A percentile compares a stretch with the other conserved stretches of the same genome.
Conservation (phyloP, 106 monocot species). For the Triglochin maritima region DNA sequence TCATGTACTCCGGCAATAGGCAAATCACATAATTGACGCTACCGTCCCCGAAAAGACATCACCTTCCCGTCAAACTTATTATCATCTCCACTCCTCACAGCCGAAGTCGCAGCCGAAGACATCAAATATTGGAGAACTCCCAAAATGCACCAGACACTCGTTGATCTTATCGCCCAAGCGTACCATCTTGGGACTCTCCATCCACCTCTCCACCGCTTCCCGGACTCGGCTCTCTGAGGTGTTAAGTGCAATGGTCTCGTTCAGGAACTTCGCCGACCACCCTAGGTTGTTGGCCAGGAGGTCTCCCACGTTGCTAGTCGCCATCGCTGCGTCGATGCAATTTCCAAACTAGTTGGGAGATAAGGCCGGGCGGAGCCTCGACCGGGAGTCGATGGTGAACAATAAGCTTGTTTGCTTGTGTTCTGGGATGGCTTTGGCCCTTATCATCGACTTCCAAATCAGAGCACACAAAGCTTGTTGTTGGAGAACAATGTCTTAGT, state of each 20-base stretch:
- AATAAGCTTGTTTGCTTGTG: constrained; percentile 23
- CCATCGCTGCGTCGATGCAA: constrained; percentile 16
- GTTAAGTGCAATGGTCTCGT: constrained; percentile 19
- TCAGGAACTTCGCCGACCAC: constrained; percentile 35
- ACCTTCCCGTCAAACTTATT: constrained; percentile 25
- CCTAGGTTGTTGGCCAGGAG: constrained; percentile 33
- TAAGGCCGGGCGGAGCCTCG: constrained; percentile 38
- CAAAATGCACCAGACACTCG: constrained; percentile 1
- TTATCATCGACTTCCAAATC: constrained; percentile 49
- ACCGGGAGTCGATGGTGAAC: constrained; percentile 32
- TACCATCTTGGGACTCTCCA: constrained; percentile 2
- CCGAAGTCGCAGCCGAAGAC: constrained; percentile 21
- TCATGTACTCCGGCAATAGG: constrained; percentile 2
- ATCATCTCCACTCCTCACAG: constrained; percentile 7
- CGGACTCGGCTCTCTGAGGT: constrained; percentile 27
- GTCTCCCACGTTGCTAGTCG: constrained; percentile 33
- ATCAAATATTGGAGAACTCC: constrained; percentile 22
- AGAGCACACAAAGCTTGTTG: constrained; percentile 43
- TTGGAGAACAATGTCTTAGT: constrained; percentile 26
- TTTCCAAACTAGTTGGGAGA: constrained; percentile 63
- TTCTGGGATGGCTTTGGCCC: constrained; percentile 20
- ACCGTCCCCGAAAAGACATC: constrained; percentile 9
- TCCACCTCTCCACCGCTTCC: constrained; percentile 6
- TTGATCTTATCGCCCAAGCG: constrained; percentile 8
- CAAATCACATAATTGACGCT: constrained; percentile 8